Percentiles rank a stretch among this genome's conserved stretches.
Evolutionary conservation across 2,329 filamentous ascomycete genomes (phyloP).

Genomic region (Xylariaceae sp.): DNA sequence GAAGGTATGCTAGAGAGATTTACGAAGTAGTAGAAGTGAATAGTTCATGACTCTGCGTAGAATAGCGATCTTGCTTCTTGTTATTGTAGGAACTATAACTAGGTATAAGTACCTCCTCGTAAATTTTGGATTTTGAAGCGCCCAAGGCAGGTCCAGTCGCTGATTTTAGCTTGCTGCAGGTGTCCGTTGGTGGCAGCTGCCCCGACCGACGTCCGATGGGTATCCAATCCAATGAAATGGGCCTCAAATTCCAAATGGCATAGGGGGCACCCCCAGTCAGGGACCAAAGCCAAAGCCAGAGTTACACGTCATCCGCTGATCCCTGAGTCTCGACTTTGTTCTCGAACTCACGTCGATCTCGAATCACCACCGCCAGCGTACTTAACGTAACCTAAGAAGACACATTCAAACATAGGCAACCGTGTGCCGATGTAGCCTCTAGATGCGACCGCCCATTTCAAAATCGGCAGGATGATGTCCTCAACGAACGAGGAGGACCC

Average conservation of each 20-base stretch:
- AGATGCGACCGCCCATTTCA: constrained; percentile 16
- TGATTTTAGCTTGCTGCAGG: background rate
- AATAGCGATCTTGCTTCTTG: too few species aligned
- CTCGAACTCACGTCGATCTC: background rate
- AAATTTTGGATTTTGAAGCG: too few species aligned
- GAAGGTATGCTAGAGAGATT: too few species aligned
- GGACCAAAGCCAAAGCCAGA: too few species aligned
- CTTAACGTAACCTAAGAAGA: background rate
- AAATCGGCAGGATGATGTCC: constrained; percentile 56
- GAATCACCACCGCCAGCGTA: background rate
- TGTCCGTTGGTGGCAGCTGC: constrained; percentile 7
- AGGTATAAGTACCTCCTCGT: too few species aligned
- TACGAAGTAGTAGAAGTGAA: too few species aligned
- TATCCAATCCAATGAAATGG: background rate
- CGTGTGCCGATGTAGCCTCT: constrained; percentile 21
- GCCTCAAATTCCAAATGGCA: too few species aligned
- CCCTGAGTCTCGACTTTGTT: constrained; percentile 1
- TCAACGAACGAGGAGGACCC: constrained; percentile 64
- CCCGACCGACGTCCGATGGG: background rate
- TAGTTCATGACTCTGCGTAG: too few species aligned
- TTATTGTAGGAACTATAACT: too few species aligned
- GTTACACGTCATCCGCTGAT: constrained; percentile 10
- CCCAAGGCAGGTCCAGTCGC: too few species aligned
- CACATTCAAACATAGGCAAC: background rate
- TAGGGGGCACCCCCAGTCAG: too few species aligned